These are phyloP conservation scores for Pichia terricola DNA, from an alignment of 1,139 yeast species.

Conservation along the genomic window DNA sequence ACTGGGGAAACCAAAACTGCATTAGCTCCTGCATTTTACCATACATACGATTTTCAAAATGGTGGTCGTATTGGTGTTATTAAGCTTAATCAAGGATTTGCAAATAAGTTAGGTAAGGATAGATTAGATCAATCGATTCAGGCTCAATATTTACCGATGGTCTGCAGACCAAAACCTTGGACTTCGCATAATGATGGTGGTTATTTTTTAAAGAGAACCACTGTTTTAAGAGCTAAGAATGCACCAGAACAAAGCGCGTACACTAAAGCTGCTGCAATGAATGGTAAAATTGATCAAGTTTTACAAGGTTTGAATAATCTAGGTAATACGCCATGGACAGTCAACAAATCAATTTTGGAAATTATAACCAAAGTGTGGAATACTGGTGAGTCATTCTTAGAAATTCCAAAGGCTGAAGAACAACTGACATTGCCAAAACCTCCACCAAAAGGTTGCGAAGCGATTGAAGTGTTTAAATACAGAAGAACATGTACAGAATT, in stretches of 20 bases:
- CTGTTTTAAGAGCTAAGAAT: constrained; percentile 68
- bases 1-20: constrained; percentile 60
- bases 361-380: constrained; percentile 80
- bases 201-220: constrained; percentile 52
- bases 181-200: constrained; percentile 75
- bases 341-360: constrained; percentile 61
- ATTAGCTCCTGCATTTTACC: constrained; percentile 84
- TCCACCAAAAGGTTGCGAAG: constrained; percentile 64
- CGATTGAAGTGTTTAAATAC: constrained; percentile 60
- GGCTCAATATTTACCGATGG: constrained; percentile 91
- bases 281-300: constrained; percentile 54
- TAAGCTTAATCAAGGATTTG: constrained; percentile 62
- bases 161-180: constrained; percentile 87
- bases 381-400: constrained; percentile 66
- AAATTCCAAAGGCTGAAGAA: constrained; percentile 59
- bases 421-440: constrained; percentile 53
- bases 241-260: constrained; percentile 89
- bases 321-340: constrained; percentile 90
- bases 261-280: constrained; percentile 70
- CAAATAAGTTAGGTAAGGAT: constrained; percentile 59
- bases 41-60: constrained; percentile 68
- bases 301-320: constrained; percentile 80
- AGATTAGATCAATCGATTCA: constrained; percentile 59
- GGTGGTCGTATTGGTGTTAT: constrained; percentile 81
- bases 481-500: constrained; percentile 48